Evolutionary conservation across 805 yeast species (phyloP).

Genomic region (Saccharomycopsis sp.): DNA sequence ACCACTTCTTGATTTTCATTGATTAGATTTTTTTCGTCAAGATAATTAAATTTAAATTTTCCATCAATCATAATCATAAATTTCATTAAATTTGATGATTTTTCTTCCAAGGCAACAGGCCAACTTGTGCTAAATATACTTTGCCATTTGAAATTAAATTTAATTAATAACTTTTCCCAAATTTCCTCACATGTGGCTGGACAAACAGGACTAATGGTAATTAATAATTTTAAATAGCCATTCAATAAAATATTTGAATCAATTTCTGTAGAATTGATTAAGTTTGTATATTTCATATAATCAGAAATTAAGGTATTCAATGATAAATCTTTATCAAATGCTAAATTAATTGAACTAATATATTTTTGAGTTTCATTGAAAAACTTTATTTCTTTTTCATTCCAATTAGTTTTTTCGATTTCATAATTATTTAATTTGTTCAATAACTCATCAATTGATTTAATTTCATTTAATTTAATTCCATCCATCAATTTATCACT

Average conservation of each 20-base stretch:
- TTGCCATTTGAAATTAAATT: constrained; percentile 25
- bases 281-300: constrained; percentile 72
- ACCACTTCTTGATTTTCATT: constrained; percentile 27
- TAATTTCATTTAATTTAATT: no score
- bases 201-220: constrained; percentile 67
- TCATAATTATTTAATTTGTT: not conserved
- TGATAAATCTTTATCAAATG: constrained; percentile 49
- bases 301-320: constrained; percentile 84
- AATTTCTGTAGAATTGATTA: constrained; percentile 31
- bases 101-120: constrained; percentile 41
- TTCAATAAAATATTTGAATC: constrained; percentile 34
- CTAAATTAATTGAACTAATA: constrained; percentile 40
- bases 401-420: constrained; percentile 20
- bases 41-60: constrained; percentile 42
- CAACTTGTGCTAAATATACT: constrained; percentile 47
- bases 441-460: not conserved
- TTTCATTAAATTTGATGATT: constrained; percentile 28
- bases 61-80: constrained; percentile 70
- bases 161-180: constrained; percentile 39
- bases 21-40: constrained; percentile 28
- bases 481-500: no score
- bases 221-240: constrained; percentile 42
- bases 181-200: constrained; percentile 81
- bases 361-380: constrained; percentile 47
- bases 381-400: constrained; percentile 38